phyloP scores from a whole-genome alignment of 345 rosid species.

The Eucalyptus regnans region DNA sequence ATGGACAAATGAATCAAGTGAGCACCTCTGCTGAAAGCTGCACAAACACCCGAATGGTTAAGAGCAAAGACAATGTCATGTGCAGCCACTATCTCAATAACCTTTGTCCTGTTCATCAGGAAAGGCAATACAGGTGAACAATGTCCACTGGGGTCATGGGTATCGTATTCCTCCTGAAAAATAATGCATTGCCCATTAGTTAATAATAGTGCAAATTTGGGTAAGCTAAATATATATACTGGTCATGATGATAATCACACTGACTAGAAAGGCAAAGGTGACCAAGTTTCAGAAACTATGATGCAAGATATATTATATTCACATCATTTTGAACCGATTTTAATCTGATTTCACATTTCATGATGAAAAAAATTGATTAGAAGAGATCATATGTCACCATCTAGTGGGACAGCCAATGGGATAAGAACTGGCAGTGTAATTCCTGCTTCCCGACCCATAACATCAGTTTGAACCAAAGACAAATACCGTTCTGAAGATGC shows the following conservation, averaged over 20 bases:
- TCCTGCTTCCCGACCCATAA: not conserved
- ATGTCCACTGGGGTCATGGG: conserved; percentile 90
- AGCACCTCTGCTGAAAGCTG: conserved; percentile 86
- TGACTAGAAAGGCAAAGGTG: not conserved
- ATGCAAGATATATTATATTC: not conserved
- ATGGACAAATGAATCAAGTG: not conserved
- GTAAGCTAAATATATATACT: not conserved
- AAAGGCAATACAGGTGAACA: conserved; percentile 72
- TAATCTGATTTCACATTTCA: not conserved
- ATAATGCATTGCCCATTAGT: not conserved
- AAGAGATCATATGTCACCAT: not conserved
- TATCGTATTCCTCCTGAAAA: conserved; percentile 83
- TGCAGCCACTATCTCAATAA: conserved; percentile 94
- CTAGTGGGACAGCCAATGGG: not conserved
- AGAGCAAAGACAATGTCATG: conserved; percentile 92
- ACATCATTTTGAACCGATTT: not conserved
- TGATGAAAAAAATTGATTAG: not conserved
- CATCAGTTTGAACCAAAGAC: not conserved
- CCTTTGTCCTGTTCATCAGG: conserved; percentile 82
- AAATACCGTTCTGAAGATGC: not conserved
- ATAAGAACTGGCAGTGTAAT: not conserved
- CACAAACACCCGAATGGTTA: conserved; percentile 91
- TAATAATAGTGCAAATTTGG: not conserved
- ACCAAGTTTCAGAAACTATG: not conserved
- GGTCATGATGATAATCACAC: not conserved